Evolutionary conservation across 164 flowering plant genomes (phyloP).

Genomic region (Macadamia integrifolia): DNA sequence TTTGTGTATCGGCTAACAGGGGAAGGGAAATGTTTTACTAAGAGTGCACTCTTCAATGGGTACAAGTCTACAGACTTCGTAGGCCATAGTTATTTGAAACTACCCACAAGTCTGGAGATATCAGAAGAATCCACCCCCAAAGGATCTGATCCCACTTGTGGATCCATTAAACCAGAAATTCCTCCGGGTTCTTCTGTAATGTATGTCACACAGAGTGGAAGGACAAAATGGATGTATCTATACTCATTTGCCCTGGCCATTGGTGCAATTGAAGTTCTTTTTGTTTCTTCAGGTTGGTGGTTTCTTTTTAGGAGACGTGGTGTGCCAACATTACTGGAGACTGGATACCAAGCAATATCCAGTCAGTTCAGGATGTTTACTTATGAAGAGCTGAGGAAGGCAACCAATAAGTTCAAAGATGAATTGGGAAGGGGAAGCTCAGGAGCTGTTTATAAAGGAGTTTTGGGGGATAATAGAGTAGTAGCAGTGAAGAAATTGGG

Average conservation of each 20-base stretch:
- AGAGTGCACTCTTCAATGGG: too few relatives aligned
- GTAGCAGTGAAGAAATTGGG: slow-evolving; percentile 23
- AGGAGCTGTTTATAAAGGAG: slow-evolving; percentile 26
- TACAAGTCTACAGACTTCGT: too few relatives aligned
- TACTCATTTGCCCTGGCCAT: slow-evolving; percentile 11
- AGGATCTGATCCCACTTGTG: not conserved
- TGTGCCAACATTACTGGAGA: not conserved
- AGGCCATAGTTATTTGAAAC: too few relatives aligned
- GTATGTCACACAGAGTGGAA: not conserved
- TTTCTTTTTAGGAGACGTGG: not conserved
- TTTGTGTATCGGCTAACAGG: too few relatives aligned
- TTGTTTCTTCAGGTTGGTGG: slow-evolving; percentile 11
- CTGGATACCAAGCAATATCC: slow-evolving; percentile 8
- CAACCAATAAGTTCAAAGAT: slow-evolving; percentile 14
- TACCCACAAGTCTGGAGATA: too few relatives aligned
- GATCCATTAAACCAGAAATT: not conserved
- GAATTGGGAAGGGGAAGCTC: slow-evolving; percentile 25
- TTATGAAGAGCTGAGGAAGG: slow-evolving; percentile 23
- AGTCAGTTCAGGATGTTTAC: slow-evolving; percentile 22
- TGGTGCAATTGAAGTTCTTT: slow-evolving; percentile 15
- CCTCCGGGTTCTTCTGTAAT: too few relatives aligned
- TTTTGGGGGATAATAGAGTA: slow-evolving; percentile 3
- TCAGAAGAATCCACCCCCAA: too few relatives aligned
- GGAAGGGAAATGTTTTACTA: too few relatives aligned
- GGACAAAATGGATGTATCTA: not conserved